Conservation (phyloP, 768 basidiomycete species). For the Mycena crocata region DNA sequence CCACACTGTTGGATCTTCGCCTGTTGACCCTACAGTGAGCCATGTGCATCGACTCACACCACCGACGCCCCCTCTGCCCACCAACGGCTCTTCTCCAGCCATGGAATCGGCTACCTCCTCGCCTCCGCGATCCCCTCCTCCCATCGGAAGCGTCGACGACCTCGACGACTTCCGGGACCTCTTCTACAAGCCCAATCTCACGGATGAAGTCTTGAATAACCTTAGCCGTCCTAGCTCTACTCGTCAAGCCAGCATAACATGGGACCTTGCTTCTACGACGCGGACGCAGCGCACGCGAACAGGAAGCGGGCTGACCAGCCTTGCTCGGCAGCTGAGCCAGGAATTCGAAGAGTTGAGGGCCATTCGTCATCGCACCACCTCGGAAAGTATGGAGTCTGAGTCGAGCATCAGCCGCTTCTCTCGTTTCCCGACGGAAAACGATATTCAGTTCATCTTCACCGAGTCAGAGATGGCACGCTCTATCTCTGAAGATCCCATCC, state of each 20-base stretch:
- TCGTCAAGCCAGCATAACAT: constrained; percentile 42
- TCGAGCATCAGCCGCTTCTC: constrained; percentile 34
- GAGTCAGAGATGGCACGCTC: constrained; percentile 39
- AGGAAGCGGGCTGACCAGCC: constrained; percentile 59
- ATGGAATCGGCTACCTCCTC: constrained; percentile 46
- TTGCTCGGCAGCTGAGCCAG: constrained; percentile 63
- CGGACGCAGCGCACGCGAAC: constrained; percentile 44
- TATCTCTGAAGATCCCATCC: constrained; percentile 9
- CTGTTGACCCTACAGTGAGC: constrained; percentile 25
- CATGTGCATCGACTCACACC: constrained; percentile 32
- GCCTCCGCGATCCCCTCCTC: constrained; percentile 61
- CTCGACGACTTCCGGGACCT: constrained; percentile 81
- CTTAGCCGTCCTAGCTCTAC: constrained; percentile 38
- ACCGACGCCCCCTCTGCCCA: constrained; percentile 29
- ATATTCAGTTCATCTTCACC: constrained; percentile 29
- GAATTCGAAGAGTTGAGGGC: constrained; percentile 58
- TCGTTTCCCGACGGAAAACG: constrained; percentile 27
- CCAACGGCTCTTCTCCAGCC: constrained; percentile 42
- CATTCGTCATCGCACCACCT: constrained; percentile 39
- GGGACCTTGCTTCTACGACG: constrained; percentile 44
- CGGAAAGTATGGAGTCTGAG: constrained; percentile 45
- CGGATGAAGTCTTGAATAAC: constrained; percentile 38
- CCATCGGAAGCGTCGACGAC: constrained; percentile 70
- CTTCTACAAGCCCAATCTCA: constrained; percentile 67
- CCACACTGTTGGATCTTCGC: constrained; percentile 40